phyloP scores from a whole-genome alignment of 2,329 filamentous ascomycete genomes.

The Aspergillus tamarii region DNA sequence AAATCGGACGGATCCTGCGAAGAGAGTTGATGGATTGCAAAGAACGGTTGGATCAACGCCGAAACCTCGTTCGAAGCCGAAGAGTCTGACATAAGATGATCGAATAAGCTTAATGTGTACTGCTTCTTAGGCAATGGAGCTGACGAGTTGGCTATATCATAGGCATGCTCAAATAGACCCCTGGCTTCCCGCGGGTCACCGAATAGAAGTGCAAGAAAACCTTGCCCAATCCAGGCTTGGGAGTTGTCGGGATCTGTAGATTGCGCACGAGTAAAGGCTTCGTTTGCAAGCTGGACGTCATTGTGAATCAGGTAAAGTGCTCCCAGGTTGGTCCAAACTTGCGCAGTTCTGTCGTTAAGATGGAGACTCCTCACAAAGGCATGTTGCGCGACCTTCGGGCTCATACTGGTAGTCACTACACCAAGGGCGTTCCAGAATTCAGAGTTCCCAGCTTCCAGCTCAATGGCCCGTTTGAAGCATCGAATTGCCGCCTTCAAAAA shows the following conservation, averaged over 20 bases:
- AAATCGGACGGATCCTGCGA: constrained; percentile 72
- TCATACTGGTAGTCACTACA: constrained; percentile 84
- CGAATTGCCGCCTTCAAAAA: constrained; percentile 81
- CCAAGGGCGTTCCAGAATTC: constrained; percentile 98
- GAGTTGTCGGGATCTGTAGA: constrained; percentile 93
- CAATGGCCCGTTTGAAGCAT: constrained; percentile 94
- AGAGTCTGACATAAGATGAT: constrained; percentile 69
- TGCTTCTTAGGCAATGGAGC: constrained; percentile 74
- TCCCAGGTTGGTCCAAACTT: constrained; percentile 88
- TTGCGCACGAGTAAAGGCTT: constrained; percentile 86
- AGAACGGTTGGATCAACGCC: constrained; percentile 79
- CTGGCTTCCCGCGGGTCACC: constrained; percentile 78
- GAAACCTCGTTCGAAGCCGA: constrained; percentile 57
- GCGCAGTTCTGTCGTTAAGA: constrained; percentile 83
- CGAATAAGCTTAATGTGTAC: constrained; percentile 80
- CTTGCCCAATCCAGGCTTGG: constrained; percentile 92
- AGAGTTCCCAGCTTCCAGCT: constrained; percentile 88
- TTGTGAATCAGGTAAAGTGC: constrained; percentile 82
- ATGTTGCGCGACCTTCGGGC: constrained; percentile 86
- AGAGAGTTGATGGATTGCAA: constrained; percentile 81
- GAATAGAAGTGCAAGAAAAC: constrained; percentile 75
- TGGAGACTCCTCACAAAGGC: constrained; percentile 91
- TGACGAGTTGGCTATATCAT: constrained; percentile 84
- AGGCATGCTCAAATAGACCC: constrained; percentile 87
- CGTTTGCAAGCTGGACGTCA: constrained; percentile 83